Conservation (phyloP, 2,329 filamentous ascomycete genomes). For the Microdochium paspali region DNA sequence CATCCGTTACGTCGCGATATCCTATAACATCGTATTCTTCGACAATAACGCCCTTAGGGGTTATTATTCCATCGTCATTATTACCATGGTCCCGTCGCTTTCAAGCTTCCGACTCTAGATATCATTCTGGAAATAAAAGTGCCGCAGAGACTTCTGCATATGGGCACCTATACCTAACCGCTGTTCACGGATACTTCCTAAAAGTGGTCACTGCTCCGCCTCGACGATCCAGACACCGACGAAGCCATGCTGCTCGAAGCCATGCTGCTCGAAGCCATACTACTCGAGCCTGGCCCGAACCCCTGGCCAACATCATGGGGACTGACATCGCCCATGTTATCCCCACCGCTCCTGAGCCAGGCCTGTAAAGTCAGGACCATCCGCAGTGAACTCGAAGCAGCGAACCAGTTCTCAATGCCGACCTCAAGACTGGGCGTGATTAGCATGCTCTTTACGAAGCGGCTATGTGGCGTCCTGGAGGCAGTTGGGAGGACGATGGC, state of each 20-base stretch:
- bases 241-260: not conserved
- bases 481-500: conserved; percentile 30
- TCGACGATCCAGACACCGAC: not conserved
- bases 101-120: too few relatives aligned
- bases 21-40: too few relatives aligned
- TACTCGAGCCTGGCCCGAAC: not conserved
- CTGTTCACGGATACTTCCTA: not conserved
- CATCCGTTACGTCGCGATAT: too few relatives aligned
- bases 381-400: not conserved
- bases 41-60: too few relatives aligned
- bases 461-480: conserved; percentile 26
- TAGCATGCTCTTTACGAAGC: conserved; percentile 36
- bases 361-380: not conserved
- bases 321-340: not conserved
- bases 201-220: not conserved
- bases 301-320: not conserved
- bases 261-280: not conserved
- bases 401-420: conserved; percentile 35
- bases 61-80: too few relatives aligned
- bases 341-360: not conserved
- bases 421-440: conserved; percentile 13
- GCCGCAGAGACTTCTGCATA: too few relatives aligned
- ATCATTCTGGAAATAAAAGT: too few relatives aligned
- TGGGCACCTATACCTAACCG: not conserved
- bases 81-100: too few relatives aligned